These are phyloP conservation scores for Saccharomyces cerevisiae DNA, from an alignment of 805 yeast species.

Conservation along the genomic window DNA sequence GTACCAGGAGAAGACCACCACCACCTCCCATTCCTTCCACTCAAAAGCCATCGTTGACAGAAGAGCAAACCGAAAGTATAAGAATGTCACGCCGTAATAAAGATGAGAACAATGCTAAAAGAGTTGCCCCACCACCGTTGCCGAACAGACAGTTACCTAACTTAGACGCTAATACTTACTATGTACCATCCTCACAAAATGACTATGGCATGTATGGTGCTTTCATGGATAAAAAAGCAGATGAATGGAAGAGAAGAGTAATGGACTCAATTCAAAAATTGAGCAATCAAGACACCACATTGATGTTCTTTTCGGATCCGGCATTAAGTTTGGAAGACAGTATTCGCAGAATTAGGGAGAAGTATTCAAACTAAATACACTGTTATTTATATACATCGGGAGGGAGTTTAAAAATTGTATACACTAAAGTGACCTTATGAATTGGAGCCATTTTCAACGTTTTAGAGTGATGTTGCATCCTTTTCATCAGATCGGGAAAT, in stretches of 20 bases:
- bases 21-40: conserved; percentile 17
- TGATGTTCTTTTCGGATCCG: conserved; percentile 29
- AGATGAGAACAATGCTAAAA: conserved; percentile 13
- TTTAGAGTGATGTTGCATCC: not conserved
- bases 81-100: conserved; percentile 1
- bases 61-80: conserved; percentile 11
- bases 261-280: conserved; percentile 29
- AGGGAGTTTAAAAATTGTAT: not conserved
- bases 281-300: conserved; percentile 13
- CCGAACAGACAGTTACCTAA: conserved; percentile 12
- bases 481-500: too few relatives aligned
- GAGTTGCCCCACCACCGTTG: conserved; percentile 28
- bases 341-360: conserved; percentile 3
- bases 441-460: not conserved
- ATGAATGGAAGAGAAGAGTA: conserved; percentile 49
- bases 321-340: conserved; percentile 18
- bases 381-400: not conserved
- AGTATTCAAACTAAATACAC: not conserved
- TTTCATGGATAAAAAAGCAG: conserved; percentile 40
- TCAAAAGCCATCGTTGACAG: conserved; percentile 16
- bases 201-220: conserved; percentile 22
- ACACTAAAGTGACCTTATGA: not conserved
- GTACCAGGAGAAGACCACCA: conserved; percentile 2
- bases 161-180: conserved; percentile 5
- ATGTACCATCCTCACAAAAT: conserved; percentile 24